These are phyloP conservation scores for Rhododendron molle DNA, from an alignment of 148 eudicot species.

Conservation along the genomic window DNA sequence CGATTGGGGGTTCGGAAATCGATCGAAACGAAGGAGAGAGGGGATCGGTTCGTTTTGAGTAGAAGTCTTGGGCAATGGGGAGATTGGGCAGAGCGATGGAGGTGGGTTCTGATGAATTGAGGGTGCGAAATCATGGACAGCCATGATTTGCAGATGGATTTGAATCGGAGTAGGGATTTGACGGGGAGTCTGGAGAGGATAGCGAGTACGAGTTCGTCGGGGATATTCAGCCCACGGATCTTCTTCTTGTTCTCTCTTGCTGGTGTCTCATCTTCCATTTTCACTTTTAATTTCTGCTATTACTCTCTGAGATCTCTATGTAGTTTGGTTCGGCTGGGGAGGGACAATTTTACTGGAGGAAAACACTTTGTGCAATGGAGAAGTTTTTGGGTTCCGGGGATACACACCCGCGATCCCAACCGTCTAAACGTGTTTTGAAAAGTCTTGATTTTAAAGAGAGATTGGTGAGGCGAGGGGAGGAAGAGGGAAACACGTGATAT, in stretches of 20 bases:
- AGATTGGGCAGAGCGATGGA: background rate
- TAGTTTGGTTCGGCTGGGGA: no score
- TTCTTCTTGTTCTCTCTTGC: background rate
- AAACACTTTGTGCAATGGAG: no score
- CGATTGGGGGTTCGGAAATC: background rate
- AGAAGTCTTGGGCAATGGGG: background rate
- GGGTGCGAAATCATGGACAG: background rate
- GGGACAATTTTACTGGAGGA: no score
- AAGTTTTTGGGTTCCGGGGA: no score
- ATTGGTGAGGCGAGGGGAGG: no score
- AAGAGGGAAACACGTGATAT: no score
- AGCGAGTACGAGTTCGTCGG: background rate
- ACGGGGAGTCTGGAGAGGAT: slow-evolving; percentile 9
- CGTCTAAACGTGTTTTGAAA: no score
- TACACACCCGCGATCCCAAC: no score
- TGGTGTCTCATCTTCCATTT: background rate
- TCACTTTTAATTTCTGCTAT: background rate
- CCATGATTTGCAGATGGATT: slow-evolving; percentile 3
- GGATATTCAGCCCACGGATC: background rate
- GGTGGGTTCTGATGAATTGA: slow-evolving; percentile 1
- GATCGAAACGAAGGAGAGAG: background rate
- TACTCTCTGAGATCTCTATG: no score
- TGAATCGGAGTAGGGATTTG: background rate
- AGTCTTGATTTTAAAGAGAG: no score
- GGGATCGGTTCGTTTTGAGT: background rate